Conservation (phyloP, 352 stramenopile species). For the Phytopythium ostracodes region DNA sequence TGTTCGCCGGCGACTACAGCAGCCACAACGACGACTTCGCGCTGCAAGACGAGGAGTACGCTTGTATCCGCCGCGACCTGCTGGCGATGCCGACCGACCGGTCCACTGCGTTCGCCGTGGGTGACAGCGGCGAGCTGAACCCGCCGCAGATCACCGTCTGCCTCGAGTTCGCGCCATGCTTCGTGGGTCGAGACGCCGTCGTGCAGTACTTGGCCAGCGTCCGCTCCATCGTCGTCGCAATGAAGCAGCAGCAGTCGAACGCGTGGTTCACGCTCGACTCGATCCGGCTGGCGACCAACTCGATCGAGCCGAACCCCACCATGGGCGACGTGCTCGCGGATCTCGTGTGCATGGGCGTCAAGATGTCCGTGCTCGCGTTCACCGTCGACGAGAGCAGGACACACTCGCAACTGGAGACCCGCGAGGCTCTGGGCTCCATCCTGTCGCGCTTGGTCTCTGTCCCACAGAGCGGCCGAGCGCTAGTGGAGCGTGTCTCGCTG, state of each 20-base stretch:
- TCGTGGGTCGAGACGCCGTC: background rate
- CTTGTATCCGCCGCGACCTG: background rate
- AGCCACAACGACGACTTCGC: background rate
- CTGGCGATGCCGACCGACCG: background rate
- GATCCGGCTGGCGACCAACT: constrained; percentile 1
- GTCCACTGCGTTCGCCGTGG: background rate
- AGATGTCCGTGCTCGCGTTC: background rate
- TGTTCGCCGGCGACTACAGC: background rate
- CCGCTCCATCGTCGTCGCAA: background rate
- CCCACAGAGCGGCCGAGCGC: background rate
- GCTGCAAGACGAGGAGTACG: background rate
- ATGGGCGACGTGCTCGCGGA: constrained; percentile 4
- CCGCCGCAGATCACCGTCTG: background rate
- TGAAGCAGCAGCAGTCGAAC: background rate
- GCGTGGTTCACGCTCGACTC: constrained; percentile 4
- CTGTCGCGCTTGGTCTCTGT: background rate
- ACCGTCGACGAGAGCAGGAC: background rate
- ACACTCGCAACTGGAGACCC: background rate
- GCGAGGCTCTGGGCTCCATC: background rate
- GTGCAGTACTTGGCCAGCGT: constrained; percentile 1
- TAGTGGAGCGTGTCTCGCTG: constrained; percentile 2
- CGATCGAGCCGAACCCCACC: background rate
- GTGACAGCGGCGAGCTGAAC: background rate
- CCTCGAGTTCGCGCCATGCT: constrained; percentile 5
- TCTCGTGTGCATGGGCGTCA: background rate